These are phyloP conservation scores for Exophiala calicioides DNA, from an alignment of 2,329 filamentous ascomycete genomes.

Conservation along the genomic window DNA sequence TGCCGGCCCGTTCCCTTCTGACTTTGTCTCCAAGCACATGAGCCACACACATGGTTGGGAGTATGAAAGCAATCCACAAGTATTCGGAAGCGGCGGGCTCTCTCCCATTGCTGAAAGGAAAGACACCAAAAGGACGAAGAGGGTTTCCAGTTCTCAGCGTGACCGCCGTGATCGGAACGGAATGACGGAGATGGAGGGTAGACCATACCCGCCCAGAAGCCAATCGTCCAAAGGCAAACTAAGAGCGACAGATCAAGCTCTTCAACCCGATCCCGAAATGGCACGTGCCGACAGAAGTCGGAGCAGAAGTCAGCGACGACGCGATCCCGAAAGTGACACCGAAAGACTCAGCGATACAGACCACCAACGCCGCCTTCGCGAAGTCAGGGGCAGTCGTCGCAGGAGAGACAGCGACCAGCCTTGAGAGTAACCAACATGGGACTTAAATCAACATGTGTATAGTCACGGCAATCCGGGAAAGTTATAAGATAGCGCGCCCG, in stretches of 20 bases:
- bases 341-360: conserved; percentile 12
- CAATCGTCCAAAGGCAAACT: conserved; percentile 24
- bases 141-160: conserved; percentile 8
- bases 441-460: background rate
- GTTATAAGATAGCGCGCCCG: no score
- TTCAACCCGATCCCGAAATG: conserved; percentile 8
- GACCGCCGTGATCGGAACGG: conserved; percentile 11
- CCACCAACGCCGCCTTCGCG: conserved; percentile 22
- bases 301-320: conserved; percentile 33
- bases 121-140: conserved; percentile 14
- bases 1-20: background rate
- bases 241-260: conserved; percentile 9
- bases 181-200: conserved; percentile 7
- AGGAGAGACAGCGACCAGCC: conserved; percentile 8
- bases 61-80: conserved; percentile 16
- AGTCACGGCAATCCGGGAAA: no score
- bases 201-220: conserved; percentile 12
- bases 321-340: conserved; percentile 35
- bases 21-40: conserved; percentile 26
- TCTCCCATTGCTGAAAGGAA: conserved; percentile 4
- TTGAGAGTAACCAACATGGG: conserved; percentile 8
- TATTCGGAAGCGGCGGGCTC: conserved; percentile 12
- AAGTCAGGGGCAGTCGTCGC: conserved; percentile 20
- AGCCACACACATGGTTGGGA: conserved; percentile 28
- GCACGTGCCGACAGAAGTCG: conserved; percentile 26